Conservation (phyloP, 2,329 filamentous ascomycete species). For the Penicillium fuscoglaucum region DNA sequence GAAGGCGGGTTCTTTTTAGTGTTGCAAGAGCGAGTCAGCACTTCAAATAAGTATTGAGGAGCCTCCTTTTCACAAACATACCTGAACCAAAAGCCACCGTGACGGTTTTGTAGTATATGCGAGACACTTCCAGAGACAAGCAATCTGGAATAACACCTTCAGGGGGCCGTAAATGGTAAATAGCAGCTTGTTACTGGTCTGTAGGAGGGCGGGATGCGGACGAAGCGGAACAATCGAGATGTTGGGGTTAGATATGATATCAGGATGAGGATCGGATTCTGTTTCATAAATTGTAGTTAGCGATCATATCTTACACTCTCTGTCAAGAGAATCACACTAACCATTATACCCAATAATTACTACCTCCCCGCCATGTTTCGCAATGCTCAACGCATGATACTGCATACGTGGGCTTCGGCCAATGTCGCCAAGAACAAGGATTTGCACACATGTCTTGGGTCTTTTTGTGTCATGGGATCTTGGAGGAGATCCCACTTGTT, state of each 20-base stretch:
- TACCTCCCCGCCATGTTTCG: conserved; percentile 75
- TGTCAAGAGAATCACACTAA: conserved; percentile 37
- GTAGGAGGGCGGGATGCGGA: conserved; percentile 65
- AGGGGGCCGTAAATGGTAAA: conserved; percentile 78
- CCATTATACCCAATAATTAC: conserved; percentile 86
- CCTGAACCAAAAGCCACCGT: conserved; percentile 83
- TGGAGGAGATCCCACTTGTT: conserved; percentile 15
- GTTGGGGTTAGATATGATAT: conserved; percentile 66
- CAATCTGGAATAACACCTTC: conserved; percentile 83
- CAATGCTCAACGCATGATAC: conserved; percentile 92
- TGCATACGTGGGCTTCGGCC: conserved; percentile 97
- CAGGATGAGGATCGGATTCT: conserved; percentile 81
- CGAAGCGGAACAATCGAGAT: conserved; percentile 72
- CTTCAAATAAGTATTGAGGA: neutral
- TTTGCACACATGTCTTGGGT: conserved; percentile 62
- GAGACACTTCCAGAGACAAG: conserved; percentile 68
- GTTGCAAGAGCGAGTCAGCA: conserved; percentile 2
- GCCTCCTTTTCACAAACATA: conserved; percentile 34
- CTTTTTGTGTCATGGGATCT: conserved; percentile 13
- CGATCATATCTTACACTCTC: neutral
- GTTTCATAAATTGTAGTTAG: conserved; percentile 12
- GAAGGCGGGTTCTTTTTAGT: conserved; percentile 79
- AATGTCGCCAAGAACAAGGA: conserved; percentile 92
- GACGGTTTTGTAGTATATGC: conserved; percentile 72
- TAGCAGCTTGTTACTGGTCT: conserved; percentile 66